Evolutionary conservation across 2,329 filamentous ascomycete species (phyloP).

Genomic region (Microsporum canis): DNA sequence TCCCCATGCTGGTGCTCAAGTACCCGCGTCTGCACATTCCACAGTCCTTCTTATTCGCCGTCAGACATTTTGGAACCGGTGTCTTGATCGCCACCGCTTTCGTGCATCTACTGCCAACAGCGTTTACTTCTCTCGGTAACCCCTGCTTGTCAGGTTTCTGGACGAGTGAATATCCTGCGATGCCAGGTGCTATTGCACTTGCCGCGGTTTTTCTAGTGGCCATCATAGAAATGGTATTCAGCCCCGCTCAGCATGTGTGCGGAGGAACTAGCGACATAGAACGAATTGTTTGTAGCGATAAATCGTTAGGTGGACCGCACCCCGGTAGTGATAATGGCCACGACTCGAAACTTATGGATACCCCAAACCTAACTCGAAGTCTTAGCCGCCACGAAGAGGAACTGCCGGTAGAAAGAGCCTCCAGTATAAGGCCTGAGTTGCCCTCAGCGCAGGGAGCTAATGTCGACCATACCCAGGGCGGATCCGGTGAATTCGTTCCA

Average conservation of each 20-base stretch:
- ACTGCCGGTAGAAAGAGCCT: constrained; percentile 20
- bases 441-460: background rate
- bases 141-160: constrained; percentile 46
- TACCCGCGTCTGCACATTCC: constrained; percentile 48
- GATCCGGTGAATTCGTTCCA: background rate
- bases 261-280: constrained; percentile 8
- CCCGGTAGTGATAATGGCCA: background rate
- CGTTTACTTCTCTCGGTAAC: constrained; percentile 55
- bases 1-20: constrained; percentile 54
- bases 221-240: constrained; percentile 48
- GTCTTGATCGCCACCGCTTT: constrained; percentile 81
- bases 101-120: constrained; percentile 61
- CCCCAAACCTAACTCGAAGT: constrained; percentile 14
- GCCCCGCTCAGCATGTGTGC: constrained; percentile 24
- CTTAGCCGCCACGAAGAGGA: constrained; percentile 16
- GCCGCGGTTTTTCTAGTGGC: constrained; percentile 36
- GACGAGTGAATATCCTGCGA: constrained; percentile 37
- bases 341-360: constrained; percentile 4
- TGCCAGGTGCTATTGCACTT: constrained; percentile 40
- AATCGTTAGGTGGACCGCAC: background rate
- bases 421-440: constrained; percentile 22
- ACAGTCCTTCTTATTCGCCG: constrained; percentile 51
- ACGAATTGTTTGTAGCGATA: background rate
- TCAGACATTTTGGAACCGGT: constrained; percentile 68
- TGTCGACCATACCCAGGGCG: background rate